Evolutionary conservation across 768 basidiomycete species (phyloP), one percentile per base, ranked within the genome.

Genomic region (Pleurotus platypus): DNA sequence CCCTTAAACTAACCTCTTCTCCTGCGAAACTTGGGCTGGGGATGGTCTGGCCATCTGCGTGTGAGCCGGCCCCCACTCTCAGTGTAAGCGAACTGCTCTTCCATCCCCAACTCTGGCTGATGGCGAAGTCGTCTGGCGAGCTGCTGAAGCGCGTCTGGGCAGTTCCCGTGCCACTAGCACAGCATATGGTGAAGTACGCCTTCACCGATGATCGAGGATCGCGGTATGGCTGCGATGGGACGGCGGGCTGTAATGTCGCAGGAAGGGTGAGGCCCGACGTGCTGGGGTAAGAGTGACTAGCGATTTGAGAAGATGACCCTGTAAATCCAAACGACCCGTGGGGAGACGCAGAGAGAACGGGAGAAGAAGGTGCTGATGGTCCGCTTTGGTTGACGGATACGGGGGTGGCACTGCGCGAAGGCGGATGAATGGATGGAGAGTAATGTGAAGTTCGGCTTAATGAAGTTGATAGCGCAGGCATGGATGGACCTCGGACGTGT

Each of bases 51-150:
- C 69, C 66, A 13, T 75, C 67, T 37, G 69, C 66, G 13, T 71
- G 70, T 49, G 83, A 64, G 59, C 80, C 72, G 59, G 75, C 64
- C 63, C 79, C 76, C 56, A 80, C 83, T 54, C 84, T 81, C 16
- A 75, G 77, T 67, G 71, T 67, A 58, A 80, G 61, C 11, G 78
- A 75, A 58, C 78, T 79, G 12, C 77, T 76, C 73, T 93, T 94
- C 94, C 94, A 95, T 0, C 94, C 94, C 94, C 93, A 96, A 60
- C 89, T 92, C 76, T 94, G 92, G 58, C 85, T 85, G 46, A 93
- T 78, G 26, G 86, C 78, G 67, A 97, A 96, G 45, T 82, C 78
- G 65, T 97, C 94, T 1, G 94, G 94, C 2, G 87, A 82, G 61
- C 91, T 94, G 48, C 86, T 82, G 68, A 96, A 96, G 39, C 86